Evolutionary conservation across 345 rosid species (phyloP).

Genomic region (Rubroshorea leprosula): DNA sequence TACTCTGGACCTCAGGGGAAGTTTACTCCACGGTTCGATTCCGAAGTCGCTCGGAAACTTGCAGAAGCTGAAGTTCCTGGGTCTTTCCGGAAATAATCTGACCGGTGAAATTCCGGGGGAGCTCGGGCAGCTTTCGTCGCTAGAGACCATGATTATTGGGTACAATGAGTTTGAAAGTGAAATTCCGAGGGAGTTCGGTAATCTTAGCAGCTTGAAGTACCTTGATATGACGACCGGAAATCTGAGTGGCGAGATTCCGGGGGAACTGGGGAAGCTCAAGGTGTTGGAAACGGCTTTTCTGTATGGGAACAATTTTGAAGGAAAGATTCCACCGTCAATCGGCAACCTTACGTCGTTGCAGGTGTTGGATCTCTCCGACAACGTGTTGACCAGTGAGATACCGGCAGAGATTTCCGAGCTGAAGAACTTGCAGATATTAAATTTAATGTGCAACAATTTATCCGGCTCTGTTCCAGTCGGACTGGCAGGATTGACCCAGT

Average conservation of each 20-base stretch:
- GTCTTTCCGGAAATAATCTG: constrained; percentile 87
- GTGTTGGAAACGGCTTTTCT: constrained; percentile 54
- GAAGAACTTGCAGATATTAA: constrained; percentile 70
- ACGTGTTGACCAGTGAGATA: constrained; percentile 54
- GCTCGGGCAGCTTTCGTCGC: constrained; percentile 64
- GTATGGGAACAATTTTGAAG: constrained; percentile 66
- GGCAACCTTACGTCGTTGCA: constrained; percentile 57
- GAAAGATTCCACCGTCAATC: constrained; percentile 53
- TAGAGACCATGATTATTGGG: constrained; percentile 80
- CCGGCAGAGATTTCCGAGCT: constrained; percentile 51
- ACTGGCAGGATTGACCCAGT: constrained; percentile 44
- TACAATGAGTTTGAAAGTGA: constrained; percentile 77
- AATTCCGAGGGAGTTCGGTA: constrained; percentile 65
- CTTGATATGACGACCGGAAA: constrained; percentile 73
- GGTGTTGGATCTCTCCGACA: constrained; percentile 79
- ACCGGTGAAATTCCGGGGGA: constrained; percentile 64
- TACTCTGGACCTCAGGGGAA: constrained; percentile 82
- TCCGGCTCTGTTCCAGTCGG: constrained; percentile 58
- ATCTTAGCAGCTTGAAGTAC: constrained; percentile 63
- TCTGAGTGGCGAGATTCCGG: constrained; percentile 73
- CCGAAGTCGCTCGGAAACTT: constrained; percentile 59
- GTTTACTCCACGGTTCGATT: constrained; percentile 69
- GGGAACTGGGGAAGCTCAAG: constrained; percentile 59
- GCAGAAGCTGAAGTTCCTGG: constrained; percentile 72
- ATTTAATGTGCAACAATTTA: constrained; percentile 75